Evolutionary conservation across 768 basidiomycete species (phyloP), one percentile per base, ranked within the genome.

Genomic region (Boletus sp.): DNA sequence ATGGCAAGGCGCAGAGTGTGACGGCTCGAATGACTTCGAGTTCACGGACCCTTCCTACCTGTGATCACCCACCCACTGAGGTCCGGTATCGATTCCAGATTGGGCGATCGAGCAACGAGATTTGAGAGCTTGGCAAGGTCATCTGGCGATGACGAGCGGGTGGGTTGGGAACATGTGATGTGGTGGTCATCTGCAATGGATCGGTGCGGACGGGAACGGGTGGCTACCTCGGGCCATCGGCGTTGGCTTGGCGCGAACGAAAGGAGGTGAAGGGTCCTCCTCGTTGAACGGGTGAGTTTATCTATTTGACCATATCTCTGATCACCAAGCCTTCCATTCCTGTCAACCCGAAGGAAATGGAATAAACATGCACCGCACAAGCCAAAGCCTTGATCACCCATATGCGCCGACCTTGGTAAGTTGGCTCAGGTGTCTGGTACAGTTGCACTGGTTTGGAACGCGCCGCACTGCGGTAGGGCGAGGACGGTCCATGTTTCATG

Each of bases 51-150:
- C 29, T 48, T 48, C 44, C 38, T 52, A 19, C 19, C 19, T 23
- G 7, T 45, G 33, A 30, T 15, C 54, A 45, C 25, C 50, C 13
- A 40, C 50, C 30, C 13, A 40, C 50, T 25, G 14, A 21, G 44
- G 7, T 62, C 47, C 35, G 47, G 37, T 50, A 40, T 23, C 30
- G 19, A 33, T 41, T 47, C 21, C 40, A 21, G 47, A 47, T 61
- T 44, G 21, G 38, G 54, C 9, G 38, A 52, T 62, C 50, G 13
- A 17, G 11, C 33, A n/a, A 34, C 50, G 41, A 15, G 42, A 60
- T 47, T 47, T 32, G 33, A 33, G 47, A 14, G 5, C 14, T 29
- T 38, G 46, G 19, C n/a, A 19, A 34, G 7, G 30, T 13, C 49
- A 47, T 32, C 29, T 19, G 23, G 23, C 19, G n/a, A 56, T 19